Base-by-base conservation (phyloP, 1,139 yeast species). In the Suhomyces bribrorum region DNA sequence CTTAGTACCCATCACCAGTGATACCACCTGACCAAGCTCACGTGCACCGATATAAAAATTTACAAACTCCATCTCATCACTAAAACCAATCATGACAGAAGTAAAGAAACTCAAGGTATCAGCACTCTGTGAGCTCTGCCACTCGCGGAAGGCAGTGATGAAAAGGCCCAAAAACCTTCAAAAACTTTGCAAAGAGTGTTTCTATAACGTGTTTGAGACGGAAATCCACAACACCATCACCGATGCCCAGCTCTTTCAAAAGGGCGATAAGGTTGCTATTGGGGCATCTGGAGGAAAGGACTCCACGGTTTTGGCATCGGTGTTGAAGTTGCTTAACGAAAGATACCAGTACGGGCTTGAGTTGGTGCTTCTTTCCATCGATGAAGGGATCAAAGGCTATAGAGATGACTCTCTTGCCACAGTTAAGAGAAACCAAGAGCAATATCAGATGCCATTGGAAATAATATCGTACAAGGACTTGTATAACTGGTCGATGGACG, bases 271-370 rank as follows among this genome's bases (percentile, higher is more conserved):
- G 26, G 92, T 94, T 2, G 98, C 97, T 12, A 90, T 94, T 18
- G 98, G 99, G 11, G 98, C 98, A 0, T 87, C 96, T 1, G 99
- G 99, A 16, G 99, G 99, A 35, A 94, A 94, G 55, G 99, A 94
- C 58, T 88, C 97, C 4, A 94, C 98, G 0, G 98, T 94, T 1
- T 65, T 94, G 26, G 98, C 98, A 0, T 81, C 92, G 34, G 79
- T 94, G 1, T 66, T 94, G 64, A 92, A 89, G 56, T 79, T 92
- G 0, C 66, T 94, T 44, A 94, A 94, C 58, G 97, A 89, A 54
- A 68, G 97, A 42, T 80, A 92, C 62, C 67, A 86, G 53, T 94
- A 94, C 59, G 96, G 96, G 0, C 75, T 94, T 14, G 74, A 86
- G 26, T 77, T 94, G 44, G 90, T 86, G 2, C 69, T 94, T 29